Evolutionary conservation across 2,329 filamentous ascomycete species (phyloP).

Genomic region (Neoarthrinium moseri): DNA sequence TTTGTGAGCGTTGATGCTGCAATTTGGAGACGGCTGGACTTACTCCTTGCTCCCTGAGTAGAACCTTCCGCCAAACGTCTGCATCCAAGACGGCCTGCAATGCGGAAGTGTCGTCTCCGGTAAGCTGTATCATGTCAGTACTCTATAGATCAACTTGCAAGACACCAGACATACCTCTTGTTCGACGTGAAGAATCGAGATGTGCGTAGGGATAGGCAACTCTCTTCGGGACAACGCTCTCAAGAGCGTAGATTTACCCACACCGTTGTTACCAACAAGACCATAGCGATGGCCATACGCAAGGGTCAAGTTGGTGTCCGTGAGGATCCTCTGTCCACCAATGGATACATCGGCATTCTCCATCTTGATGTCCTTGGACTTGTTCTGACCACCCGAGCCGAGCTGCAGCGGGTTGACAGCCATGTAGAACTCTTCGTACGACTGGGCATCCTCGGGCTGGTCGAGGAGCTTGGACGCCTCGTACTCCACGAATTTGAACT

Average conservation of each 20-base stretch:
- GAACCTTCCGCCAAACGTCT: slow-evolving; percentile 96
- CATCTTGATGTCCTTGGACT: slow-evolving; percentile 99
- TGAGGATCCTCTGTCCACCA: slow-evolving; percentile 81
- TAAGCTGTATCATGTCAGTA: slow-evolving; percentile 59
- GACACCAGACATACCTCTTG: slow-evolving; percentile 73
- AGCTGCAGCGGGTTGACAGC: slow-evolving; percentile 94
- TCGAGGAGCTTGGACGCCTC: slow-evolving; percentile 90
- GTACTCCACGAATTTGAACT: slow-evolving; percentile 97
- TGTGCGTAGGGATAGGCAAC: slow-evolving; percentile 91
- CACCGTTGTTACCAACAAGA: slow-evolving; percentile 98
- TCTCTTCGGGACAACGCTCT: slow-evolving; percentile 91
- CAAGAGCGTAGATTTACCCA: slow-evolving; percentile 93
- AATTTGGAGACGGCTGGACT: slow-evolving; percentile 27
- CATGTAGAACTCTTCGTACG: slow-evolving; percentile 99
- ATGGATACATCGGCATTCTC: slow-evolving; percentile 96
- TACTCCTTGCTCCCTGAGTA: slow-evolving; percentile 84
- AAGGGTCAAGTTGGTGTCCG: slow-evolving; percentile 85
- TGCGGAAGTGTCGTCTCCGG: slow-evolving; percentile 91
- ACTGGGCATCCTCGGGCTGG: slow-evolving; percentile 77
- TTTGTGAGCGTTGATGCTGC: slow-evolving; percentile 26
- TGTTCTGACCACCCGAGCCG: slow-evolving; percentile 67
- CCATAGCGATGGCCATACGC: slow-evolving; percentile 93
- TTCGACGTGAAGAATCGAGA: slow-evolving; percentile 98
- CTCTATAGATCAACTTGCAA: not conserved
- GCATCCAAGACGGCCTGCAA: slow-evolving; percentile 94